phyloP scores from a whole-genome alignment of 140 eudicot genomes.

The Artemisia princeps region DNA sequence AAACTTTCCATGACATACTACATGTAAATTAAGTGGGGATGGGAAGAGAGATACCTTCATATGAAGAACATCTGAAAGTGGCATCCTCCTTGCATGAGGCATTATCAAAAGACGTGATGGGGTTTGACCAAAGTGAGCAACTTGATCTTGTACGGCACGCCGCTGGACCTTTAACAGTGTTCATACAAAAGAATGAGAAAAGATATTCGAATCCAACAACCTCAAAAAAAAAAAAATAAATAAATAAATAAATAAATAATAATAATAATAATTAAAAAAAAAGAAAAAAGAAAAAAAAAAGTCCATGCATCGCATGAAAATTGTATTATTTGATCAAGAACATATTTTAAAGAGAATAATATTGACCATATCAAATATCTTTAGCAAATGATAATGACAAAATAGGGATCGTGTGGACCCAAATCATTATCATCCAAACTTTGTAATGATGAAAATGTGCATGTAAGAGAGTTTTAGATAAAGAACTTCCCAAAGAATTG shows the following conservation, averaged over 20 bases:
- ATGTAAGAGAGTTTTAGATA: not conserved
- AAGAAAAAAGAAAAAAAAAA: not conserved
- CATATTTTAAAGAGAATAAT: conserved; percentile 11
- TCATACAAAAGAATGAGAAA: conserved; percentile 8
- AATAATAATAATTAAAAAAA: too few species aligned
- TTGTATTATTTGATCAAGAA: not conserved
- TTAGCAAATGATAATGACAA: too few species aligned
- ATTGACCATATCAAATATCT: too few species aligned
- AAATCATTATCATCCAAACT: not conserved
- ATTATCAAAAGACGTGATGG: conserved; percentile 83
- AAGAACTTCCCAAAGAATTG: not conserved
- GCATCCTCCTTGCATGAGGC: conserved; percentile 84
- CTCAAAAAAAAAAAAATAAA: not conserved
- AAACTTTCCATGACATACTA: not conserved
- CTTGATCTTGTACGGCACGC: conserved; percentile 84
- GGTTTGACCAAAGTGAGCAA: conserved; percentile 90
- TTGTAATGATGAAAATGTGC: not conserved
- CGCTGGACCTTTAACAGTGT: conserved; percentile 53
- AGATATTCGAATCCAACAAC: not conserved
- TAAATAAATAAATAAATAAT: too few species aligned
- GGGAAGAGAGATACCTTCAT: conserved; percentile 54
- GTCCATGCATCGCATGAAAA: conserved; percentile 8
- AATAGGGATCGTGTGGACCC: too few species aligned
- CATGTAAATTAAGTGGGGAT: not conserved
- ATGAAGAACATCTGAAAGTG: conserved; percentile 82